These are phyloP conservation scores for Blastocystis sp. DNA, from an alignment of 352 stramenopile genomes.

Conservation along the genomic window DNA sequence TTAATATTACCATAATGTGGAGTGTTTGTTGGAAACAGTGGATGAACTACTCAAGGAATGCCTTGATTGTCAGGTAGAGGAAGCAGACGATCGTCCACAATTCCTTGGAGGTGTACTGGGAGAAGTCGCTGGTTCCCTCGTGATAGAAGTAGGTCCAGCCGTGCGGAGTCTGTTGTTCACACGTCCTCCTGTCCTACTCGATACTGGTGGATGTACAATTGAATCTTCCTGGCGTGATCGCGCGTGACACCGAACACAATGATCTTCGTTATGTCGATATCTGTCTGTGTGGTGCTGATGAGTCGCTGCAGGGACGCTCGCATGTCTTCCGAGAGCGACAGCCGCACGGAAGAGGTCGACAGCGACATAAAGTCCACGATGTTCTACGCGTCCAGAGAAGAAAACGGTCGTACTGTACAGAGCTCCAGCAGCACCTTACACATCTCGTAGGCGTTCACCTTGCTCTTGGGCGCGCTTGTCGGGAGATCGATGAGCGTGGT, in stretches of 20 bases:
- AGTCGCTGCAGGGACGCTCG: neutral
- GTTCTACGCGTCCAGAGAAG: neutral
- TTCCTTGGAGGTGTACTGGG: neutral
- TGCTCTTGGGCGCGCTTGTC: too few species aligned
- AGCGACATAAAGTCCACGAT: slow-evolving; percentile 16
- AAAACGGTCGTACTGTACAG: neutral
- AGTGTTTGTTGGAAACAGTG: slow-evolving; percentile 36
- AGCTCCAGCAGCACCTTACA: slow-evolving; percentile 36
- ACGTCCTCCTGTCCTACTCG: neutral
- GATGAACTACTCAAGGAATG: too few species aligned
- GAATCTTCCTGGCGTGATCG: neutral
- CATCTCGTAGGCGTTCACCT: neutral
- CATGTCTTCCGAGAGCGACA: neutral
- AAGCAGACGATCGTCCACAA: slow-evolving; percentile 1
- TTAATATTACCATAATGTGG: slow-evolving; percentile 4
- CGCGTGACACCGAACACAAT: neutral
- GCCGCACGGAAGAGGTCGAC: neutral
- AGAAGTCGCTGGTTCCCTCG: neutral
- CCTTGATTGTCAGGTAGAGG: neutral
- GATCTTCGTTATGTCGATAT: neutral
- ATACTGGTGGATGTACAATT: slow-evolving; percentile 24
- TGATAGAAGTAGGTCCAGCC: slow-evolving; percentile 1
- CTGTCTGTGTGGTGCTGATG: neutral
- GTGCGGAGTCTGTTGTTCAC: neutral
- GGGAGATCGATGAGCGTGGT: neutral